phyloP scores from a whole-genome alignment of 495 filamentous ascomycete species.

The Tuber borchii region DNA sequence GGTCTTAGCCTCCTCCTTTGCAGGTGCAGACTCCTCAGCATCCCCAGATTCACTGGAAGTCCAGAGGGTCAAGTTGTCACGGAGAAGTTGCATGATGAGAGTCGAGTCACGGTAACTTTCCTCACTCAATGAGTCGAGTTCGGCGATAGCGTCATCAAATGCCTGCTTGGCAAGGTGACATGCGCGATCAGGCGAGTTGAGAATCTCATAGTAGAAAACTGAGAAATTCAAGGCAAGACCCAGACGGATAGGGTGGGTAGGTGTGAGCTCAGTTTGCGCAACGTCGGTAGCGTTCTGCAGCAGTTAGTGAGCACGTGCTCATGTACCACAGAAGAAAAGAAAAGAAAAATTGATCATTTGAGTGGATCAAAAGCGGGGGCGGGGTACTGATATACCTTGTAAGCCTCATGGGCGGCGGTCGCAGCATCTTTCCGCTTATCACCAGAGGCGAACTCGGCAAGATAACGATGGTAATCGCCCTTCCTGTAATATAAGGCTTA shows the following conservation, averaged over 20 bases:
- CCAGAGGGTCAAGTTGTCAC: slow-evolving; percentile 99
- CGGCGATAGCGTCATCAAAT: slow-evolving; percentile 97
- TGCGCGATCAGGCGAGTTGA: slow-evolving; percentile 97
- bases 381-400: slow-evolving; percentile 65
- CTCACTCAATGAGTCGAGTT: slow-evolving; percentile 97
- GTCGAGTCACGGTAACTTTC: slow-evolving; percentile 99
- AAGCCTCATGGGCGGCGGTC: slow-evolving; percentile 93
- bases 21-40: slow-evolving; percentile 57
- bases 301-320: slow-evolving; percentile 29
- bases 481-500: slow-evolving; percentile 60
- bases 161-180: slow-evolving; percentile 99
- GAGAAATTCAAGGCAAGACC: slow-evolving; percentile 99
- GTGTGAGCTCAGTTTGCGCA: slow-evolving; percentile 92
- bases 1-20: slow-evolving; percentile 60
- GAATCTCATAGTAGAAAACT: slow-evolving; percentile 99
- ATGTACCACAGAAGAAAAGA: slow-evolving; percentile 10
- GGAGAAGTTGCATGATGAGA: slow-evolving; percentile 99
- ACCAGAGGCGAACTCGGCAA: slow-evolving; percentile 96
- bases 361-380: slow-evolving; percentile 18
- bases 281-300: slow-evolving; percentile 91
- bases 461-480: slow-evolving; percentile 99
- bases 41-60: slow-evolving; percentile 92
- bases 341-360: slow-evolving; percentile 11
- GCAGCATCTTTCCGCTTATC: slow-evolving; percentile 98
- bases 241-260: slow-evolving; percentile 96